Evolutionary conservation across 2,329 filamentous ascomycete species (phyloP), one percentile per base, ranked within the genome.

Genomic region (Shiraia sp.): DNA sequence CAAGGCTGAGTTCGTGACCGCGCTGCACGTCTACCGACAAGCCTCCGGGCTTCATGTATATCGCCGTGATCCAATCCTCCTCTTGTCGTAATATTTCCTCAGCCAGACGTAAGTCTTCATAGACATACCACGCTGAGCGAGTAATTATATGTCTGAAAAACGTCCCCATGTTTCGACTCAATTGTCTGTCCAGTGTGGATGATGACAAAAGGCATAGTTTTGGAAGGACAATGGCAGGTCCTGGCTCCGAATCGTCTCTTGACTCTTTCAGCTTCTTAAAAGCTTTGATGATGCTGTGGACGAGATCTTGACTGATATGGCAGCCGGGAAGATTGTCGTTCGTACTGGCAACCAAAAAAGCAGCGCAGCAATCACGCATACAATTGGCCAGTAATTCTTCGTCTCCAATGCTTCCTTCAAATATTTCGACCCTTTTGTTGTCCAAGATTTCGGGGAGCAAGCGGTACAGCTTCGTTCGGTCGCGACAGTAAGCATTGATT

Each of bases 401-500:
- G 45, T 79, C 71, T 26, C 61, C 4, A 28, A 77, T 65, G 47
- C 47, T 65, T 25, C 75, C 75, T 39, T 69, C 66, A 48, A 71
- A 77, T 14, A 77, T 54, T 1, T 64, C 15, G 10, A 76, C 65
- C 4, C 58, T 57, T 31, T 64, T 55, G 45, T 54, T 65, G 6
- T 62, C 48, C 1, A 30, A 42, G 5, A 68, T 32, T n/a, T 61
- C 53, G 1, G 75, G 74, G 2, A 72, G 8, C 3, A 68, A 39
- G 0, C 38, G 42, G 3, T 52, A 12, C 3, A 78, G 67, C 49
- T 77, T 78, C 7, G 58, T 19, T 12, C 55, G 46, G 50, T 69
- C 71, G 42, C 75, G 75, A 41, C 73, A 75, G 57, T 73, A 78
- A 14, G 71, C 74, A 40, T 73, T 49, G 43, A 79, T 60, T 3